Percentiles rank a stretch among this genome's conserved stretches.
Evolutionary conservation across 2,329 filamentous ascomycete species (phyloP).

Genomic region (Gremmenia infestans): DNA sequence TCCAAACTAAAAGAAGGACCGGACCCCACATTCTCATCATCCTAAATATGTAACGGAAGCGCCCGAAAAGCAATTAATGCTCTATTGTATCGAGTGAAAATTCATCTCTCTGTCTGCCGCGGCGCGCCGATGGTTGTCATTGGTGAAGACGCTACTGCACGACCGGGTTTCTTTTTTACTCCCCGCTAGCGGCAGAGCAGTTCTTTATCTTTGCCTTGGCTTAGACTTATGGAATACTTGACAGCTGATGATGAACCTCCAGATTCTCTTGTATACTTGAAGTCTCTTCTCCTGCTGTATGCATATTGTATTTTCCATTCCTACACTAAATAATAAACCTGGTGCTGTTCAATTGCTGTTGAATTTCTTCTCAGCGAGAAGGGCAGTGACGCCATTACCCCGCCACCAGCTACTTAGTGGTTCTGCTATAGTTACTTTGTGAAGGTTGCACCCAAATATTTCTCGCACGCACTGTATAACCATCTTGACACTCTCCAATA

Average conservation of each 20-base stretch:
- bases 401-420: neutral
- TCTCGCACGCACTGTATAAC: neutral
- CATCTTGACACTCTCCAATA: too few species aligned
- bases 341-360: neutral
- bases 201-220: neutral
- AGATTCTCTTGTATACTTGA: neutral
- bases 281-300: neutral
- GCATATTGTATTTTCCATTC: neutral
- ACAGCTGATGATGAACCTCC: neutral
- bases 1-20: neutral
- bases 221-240: neutral
- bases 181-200: neutral
- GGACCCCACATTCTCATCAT: neutral
- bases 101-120: neutral
- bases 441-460: neutral
- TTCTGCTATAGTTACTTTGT: neutral
- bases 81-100: neutral
- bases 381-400: neutral
- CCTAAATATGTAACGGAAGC: neutral
- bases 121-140: neutral
- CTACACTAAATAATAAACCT: neutral
- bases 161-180: neutral
- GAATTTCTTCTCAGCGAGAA: neutral
- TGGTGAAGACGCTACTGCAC: neutral
- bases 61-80: constrained; percentile 6